Percentiles rank a stretch among this genome's conserved stretches.
phyloP scores from a whole-genome alignment of 2,329 filamentous ascomycete species.

The Pochonia chlamydosporia region DNA sequence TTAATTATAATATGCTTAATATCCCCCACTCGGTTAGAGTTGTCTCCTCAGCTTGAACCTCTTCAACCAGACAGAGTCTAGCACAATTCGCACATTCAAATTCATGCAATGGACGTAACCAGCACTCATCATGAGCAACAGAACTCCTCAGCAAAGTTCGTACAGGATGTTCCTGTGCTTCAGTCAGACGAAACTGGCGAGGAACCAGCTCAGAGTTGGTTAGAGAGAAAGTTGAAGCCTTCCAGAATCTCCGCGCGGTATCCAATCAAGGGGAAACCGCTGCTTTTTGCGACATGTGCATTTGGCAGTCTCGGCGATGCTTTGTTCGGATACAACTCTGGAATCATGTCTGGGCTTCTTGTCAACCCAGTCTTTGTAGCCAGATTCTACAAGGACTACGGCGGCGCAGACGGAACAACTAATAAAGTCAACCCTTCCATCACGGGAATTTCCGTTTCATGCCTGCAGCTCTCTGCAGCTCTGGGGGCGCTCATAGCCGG shows the following conservation, averaged over 20 bases:
- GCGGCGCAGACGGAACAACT: conserved; percentile 8
- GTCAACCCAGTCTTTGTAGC: conserved; percentile 12
- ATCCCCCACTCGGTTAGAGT: too few species aligned
- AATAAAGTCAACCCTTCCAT: conserved; percentile 10
- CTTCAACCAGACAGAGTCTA: too few species aligned
- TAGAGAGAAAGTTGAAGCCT: conserved; percentile 8
- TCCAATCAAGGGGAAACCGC: conserved; percentile 10
- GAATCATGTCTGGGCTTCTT: conserved; percentile 11
- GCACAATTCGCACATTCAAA: too few species aligned
- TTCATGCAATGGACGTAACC: neutral
- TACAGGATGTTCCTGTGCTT: neutral
- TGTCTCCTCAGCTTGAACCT: too few species aligned
- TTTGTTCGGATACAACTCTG: conserved; percentile 10
- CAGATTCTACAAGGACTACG: conserved; percentile 11
- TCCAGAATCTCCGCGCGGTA: conserved; percentile 6
- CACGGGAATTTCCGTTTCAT: conserved; percentile 10
- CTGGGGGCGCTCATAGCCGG: conserved; percentile 8
- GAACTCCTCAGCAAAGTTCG: neutral
- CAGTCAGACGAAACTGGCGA: neutral
- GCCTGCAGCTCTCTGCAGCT: conserved; percentile 11
- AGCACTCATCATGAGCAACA: neutral
- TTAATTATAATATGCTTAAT: too few species aligned
- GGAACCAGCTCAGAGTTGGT: neutral
- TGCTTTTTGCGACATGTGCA: conserved; percentile 11
- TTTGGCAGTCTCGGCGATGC: conserved; percentile 13